phyloP scores from a whole-genome alignment of 2,329 filamentous ascomycete species.

The Tolypocladium ophioglossoides region DNA sequence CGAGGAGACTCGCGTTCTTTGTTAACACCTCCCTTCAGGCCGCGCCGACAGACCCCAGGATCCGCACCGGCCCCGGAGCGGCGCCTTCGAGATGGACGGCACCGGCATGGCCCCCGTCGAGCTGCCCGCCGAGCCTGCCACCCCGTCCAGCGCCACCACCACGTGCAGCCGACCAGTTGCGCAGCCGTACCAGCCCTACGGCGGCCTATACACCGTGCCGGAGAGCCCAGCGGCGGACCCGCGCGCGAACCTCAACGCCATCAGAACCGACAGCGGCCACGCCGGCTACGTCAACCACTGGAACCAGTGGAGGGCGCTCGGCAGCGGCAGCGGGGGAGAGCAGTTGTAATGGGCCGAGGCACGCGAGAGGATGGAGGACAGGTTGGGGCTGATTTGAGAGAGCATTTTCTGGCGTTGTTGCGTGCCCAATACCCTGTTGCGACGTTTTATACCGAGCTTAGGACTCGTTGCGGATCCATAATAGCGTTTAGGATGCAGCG shows the following conservation, averaged over 20 bases:
- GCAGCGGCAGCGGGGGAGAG: background rate
- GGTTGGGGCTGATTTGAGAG: background rate
- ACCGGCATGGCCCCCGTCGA: slow-evolving; percentile 19
- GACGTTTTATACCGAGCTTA: background rate
- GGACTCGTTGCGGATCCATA: background rate
- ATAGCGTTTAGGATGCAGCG: background rate
- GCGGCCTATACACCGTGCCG: slow-evolving; percentile 3
- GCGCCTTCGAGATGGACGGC: slow-evolving; percentile 28
- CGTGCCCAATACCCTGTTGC: background rate
- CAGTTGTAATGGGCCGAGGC: background rate
- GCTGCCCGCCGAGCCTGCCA: slow-evolving; percentile 17
- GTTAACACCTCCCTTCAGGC: slow-evolving; percentile 13
- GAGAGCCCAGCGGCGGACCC: slow-evolving; percentile 15
- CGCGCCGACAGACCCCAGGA: slow-evolving; percentile 20
- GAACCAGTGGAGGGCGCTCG: slow-evolving; percentile 17
- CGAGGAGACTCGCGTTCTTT: background rate
- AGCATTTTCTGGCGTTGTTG: background rate
- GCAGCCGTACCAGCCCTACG: background rate
- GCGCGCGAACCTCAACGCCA: slow-evolving; percentile 22
- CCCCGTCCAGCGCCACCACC: background rate
- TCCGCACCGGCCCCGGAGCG: slow-evolving; percentile 13
- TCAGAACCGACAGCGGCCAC: slow-evolving; percentile 16
- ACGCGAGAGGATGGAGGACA: background rate
- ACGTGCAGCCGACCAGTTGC: background rate
- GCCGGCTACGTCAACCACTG: slow-evolving; percentile 25